Conservation (phyloP, 805 yeast genomes). For the Candida orba region DNA sequence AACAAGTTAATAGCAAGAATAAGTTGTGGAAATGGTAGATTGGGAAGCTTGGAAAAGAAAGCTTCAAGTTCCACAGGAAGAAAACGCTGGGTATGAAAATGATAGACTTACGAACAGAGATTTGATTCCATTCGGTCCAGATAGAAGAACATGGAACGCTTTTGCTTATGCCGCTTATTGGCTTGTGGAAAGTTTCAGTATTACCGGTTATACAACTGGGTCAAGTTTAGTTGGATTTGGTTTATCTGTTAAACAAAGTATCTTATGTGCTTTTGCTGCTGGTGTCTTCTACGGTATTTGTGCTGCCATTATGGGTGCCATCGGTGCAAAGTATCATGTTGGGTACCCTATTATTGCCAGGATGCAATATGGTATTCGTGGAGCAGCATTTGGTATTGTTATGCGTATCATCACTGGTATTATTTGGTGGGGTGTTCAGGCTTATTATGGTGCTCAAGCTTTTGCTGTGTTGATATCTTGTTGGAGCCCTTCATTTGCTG, state of each 20-base stretch:
- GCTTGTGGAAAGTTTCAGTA: slow-evolving; percentile 31
- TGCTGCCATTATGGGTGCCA: slow-evolving; percentile 19
- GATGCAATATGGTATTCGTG: slow-evolving; percentile 30
- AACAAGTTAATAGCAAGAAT: background rate
- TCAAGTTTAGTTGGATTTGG: slow-evolving; percentile 24
- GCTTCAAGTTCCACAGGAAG: slow-evolving; percentile 23
- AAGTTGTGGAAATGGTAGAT: background rate
- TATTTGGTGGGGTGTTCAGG: slow-evolving; percentile 34
- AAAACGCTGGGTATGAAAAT: slow-evolving; percentile 19
- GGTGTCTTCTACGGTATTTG: slow-evolving; percentile 25
- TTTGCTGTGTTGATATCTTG: slow-evolving; percentile 26
- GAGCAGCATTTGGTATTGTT: slow-evolving; percentile 28
- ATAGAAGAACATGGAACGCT: slow-evolving; percentile 31
- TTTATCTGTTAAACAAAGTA: slow-evolving; percentile 23
- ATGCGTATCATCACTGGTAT: slow-evolving; percentile 30
- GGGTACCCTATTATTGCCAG: slow-evolving; percentile 33
- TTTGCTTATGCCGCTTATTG: slow-evolving; percentile 30
- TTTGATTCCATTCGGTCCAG: slow-evolving; percentile 30
- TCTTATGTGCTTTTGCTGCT: slow-evolving; percentile 20
- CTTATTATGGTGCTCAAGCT: slow-evolving; percentile 31
- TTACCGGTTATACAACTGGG: slow-evolving; percentile 32
- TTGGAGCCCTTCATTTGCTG: slow-evolving; percentile 19
- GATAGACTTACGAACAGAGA: slow-evolving; percentile 31
- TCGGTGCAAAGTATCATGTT: slow-evolving; percentile 28
- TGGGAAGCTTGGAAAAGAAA: slow-evolving; percentile 6